phyloP scores from a whole-genome alignment of 805 yeast species.

The Pichia insulana region DNA sequence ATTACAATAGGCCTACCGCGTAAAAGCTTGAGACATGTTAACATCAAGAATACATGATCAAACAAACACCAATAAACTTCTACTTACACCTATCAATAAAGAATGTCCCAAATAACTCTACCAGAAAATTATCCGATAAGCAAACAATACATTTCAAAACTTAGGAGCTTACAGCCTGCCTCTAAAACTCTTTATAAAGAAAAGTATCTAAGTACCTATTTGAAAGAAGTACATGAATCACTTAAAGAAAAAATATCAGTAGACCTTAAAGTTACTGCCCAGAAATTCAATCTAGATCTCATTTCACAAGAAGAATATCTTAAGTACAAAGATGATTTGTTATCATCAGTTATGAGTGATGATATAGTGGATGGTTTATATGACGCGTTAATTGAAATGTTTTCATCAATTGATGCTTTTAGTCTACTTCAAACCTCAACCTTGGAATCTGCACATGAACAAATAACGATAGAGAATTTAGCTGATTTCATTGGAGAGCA shows the following conservation, averaged over 20 bases:
- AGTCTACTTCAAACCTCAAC: neutral
- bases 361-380: slow-evolving; percentile 1
- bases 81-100: too few species aligned
- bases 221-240: slow-evolving; percentile 1
- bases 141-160: slow-evolving; percentile 8
- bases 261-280: slow-evolving; percentile 15
- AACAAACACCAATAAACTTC: neutral
- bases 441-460: slow-evolving; percentile 10
- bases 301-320: slow-evolving; percentile 13
- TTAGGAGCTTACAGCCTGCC: slow-evolving; percentile 4
- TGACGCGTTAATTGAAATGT: slow-evolving; percentile 3
- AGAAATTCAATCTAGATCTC: slow-evolving; percentile 10
- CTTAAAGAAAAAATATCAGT: slow-evolving; percentile 11
- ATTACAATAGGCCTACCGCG: too few species aligned
- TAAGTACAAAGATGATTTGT: slow-evolving; percentile 8
- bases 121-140: slow-evolving; percentile 22
- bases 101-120: slow-evolving; percentile 3
- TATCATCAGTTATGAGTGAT: neutral
- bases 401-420: slow-evolving; percentile 2
- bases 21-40: too few species aligned
- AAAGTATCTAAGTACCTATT: neutral
- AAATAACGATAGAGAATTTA: slow-evolving; percentile 19
- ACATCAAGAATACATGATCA: too few species aligned
- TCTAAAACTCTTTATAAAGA: slow-evolving; percentile 6
- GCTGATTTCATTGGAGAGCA: slow-evolving; percentile 14